Percentiles rank a stretch among this genome's conserved stretches.
phyloP scores from a whole-genome alignment of 257 asterid genomes.

The Solanum sejunctum region DNA sequence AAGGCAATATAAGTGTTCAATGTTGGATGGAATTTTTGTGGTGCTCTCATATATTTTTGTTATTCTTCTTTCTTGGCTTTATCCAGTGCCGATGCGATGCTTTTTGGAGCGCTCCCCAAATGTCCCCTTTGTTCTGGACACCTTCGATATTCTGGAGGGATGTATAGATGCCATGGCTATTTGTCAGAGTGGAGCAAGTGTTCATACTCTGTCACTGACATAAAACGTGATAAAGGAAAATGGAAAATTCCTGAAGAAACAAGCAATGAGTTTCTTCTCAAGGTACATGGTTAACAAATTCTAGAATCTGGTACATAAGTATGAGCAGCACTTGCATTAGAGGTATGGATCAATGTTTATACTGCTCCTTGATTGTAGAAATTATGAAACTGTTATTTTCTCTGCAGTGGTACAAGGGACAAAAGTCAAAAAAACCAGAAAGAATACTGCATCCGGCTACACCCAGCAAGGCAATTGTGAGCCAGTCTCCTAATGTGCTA shows the following conservation, averaged over 20 bases:
- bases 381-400: background rate
- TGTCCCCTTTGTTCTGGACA: constrained; percentile 78
- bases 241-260: constrained; percentile 87
- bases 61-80: background rate
- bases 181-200: constrained; percentile 92
- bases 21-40: background rate
- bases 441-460: constrained; percentile 57
- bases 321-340: background rate
- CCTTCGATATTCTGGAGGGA: constrained; percentile 65
- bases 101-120: constrained; percentile 69
- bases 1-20: background rate
- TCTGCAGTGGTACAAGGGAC: constrained; percentile 85
- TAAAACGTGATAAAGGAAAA: constrained; percentile 64
- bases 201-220: constrained; percentile 57
- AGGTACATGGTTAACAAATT: constrained; percentile 34
- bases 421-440: constrained; percentile 61
- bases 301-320: background rate
- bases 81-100: constrained; percentile 93
- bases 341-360: background rate
- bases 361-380: background rate
- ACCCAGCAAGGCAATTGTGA: constrained; percentile 27
- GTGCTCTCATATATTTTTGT: background rate
- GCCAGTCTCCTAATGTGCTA: constrained; percentile 19
- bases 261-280: constrained; percentile 55
- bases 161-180: constrained; percentile 75